A percentile compares a stretch with the other conserved stretches of the same genome.
These are phyloP conservation scores for Sporothrix globosa DNA, from an alignment of 2,329 filamentous ascomycete genomes.

Conservation along the genomic window DNA sequence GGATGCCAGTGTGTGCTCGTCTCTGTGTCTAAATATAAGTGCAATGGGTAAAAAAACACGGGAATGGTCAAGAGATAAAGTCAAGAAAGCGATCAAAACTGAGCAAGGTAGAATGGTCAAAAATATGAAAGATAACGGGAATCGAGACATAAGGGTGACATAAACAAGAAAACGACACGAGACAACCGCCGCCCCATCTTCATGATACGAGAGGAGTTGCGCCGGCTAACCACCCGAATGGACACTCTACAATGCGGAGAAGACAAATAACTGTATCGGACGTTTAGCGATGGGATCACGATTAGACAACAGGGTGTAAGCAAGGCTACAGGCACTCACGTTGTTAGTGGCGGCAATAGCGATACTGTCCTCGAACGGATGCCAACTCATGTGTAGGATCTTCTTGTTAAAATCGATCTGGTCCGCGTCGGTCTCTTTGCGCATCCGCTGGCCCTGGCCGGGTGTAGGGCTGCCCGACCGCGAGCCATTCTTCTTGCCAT, in stretches of 20 bases:
- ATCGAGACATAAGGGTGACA: conserved; percentile 15
- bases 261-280: conserved; percentile 43
- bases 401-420: conserved; percentile 99
- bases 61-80: conserved; percentile 13
- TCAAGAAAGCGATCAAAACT: conserved; percentile 21
- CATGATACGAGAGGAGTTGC: conserved; percentile 4
- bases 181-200: conserved; percentile 21
- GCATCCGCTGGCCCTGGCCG: conserved; percentile 90
- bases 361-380: conserved; percentile 99
- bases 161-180: conserved; percentile 22
- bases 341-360: conserved; percentile 99
- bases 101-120: conserved; percentile 14
- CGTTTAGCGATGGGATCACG: conserved; percentile 37
- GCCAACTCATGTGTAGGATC: conserved; percentile 99
- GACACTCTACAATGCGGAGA: conserved; percentile 36
- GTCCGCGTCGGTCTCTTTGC: conserved; percentile 98
- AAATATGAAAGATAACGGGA: conserved; percentile 14
- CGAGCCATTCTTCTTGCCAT: conserved; percentile 85
- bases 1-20: conserved; percentile 22
- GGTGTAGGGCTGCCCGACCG: conserved; percentile 83
- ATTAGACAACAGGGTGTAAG: not conserved
- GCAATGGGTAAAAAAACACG: not conserved
- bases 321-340: conserved; percentile 62
- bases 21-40: conserved; percentile 20
- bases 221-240: conserved; percentile 3